These are phyloP conservation scores for Bipolaris cookei DNA, from an alignment of 2,329 filamentous ascomycete genomes.

Conservation along the genomic window DNA sequence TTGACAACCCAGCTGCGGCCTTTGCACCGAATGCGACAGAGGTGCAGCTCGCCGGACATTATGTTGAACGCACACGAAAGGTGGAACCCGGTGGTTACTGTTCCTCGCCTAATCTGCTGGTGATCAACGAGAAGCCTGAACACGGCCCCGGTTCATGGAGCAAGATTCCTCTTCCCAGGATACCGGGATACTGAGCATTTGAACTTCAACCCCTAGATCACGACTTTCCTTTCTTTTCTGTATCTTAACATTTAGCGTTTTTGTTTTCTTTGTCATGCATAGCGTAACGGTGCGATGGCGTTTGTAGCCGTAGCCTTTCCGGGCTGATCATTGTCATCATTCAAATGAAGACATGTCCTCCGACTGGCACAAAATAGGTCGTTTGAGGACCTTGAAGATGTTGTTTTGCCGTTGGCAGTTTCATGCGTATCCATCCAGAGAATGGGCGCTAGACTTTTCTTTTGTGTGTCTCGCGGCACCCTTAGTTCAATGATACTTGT, in stretches of 20 bases:
- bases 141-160: constrained; percentile 44
- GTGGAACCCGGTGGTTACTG: constrained; percentile 63
- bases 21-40: constrained; percentile 34
- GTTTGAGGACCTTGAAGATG: neutral
- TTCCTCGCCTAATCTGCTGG: constrained; percentile 61
- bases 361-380: neutral
- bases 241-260: constrained; percentile 15
- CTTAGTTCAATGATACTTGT: neutral
- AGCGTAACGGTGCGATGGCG: constrained; percentile 10
- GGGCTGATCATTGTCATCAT: constrained; percentile 3
- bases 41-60: constrained; percentile 38
- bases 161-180: constrained; percentile 36
- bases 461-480: constrained; percentile 4
- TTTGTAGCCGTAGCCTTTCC: neutral
- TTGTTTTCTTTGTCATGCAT: constrained; percentile 15
- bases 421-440: neutral
- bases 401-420: neutral
- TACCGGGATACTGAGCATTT: constrained; percentile 21
- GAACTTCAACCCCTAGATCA: neutral
- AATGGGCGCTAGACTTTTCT: neutral
- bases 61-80: constrained; percentile 49
- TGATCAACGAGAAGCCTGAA: constrained; percentile 49
- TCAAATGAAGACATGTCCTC: neutral
- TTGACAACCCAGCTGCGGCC: constrained; percentile 40
- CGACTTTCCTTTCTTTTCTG: constrained; percentile 12